These are phyloP conservation scores for Pseudocercospora pini-densiflorae DNA, from an alignment of 2,329 filamentous ascomycete species.

Conservation along the genomic window DNA sequence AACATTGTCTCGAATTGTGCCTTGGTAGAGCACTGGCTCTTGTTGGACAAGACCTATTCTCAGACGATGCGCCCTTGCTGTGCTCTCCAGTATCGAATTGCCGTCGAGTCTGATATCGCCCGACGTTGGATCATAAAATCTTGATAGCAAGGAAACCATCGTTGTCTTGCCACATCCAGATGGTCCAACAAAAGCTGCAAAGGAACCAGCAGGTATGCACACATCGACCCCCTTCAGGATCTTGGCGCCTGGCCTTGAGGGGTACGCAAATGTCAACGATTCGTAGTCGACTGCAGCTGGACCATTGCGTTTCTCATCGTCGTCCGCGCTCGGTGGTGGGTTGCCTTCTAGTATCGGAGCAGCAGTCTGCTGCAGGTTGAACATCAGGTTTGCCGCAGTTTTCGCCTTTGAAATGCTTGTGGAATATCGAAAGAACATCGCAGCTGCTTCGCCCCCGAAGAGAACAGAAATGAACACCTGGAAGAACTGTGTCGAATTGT, in stretches of 20 bases:
- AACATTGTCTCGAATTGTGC: constrained; percentile 65
- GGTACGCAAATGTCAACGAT: constrained; percentile 23
- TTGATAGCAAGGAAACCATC: constrained; percentile 50
- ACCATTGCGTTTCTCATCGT: constrained; percentile 22
- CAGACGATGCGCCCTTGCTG: constrained; percentile 65
- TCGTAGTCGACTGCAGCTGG: constrained; percentile 25
- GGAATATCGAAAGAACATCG: constrained; percentile 67
- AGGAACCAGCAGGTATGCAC: constrained; percentile 30
- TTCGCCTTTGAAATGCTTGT: constrained; percentile 41
- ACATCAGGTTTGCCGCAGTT: constrained; percentile 47
- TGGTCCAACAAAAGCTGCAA: constrained; percentile 52
- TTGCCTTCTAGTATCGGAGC: constrained; percentile 41
- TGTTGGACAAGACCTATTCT: constrained; percentile 73
- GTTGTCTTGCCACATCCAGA: constrained; percentile 56
- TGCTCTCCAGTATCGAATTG: constrained; percentile 60
- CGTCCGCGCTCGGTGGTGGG: constrained; percentile 10
- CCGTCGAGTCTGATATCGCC: constrained; percentile 48
- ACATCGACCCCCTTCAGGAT: constrained; percentile 7
- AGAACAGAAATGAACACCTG: constrained; percentile 65
- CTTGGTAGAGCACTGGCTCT: constrained; percentile 73
- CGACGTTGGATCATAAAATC: constrained; percentile 49
- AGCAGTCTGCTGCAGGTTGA: constrained; percentile 46
- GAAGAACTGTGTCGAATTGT: constrained; percentile 53
- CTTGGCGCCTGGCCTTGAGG: neutral
- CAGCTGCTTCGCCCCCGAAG: constrained; percentile 69